phyloP scores from a whole-genome alignment of 73 alveolate genomes.

The Paramecium biaurelia region DNA sequence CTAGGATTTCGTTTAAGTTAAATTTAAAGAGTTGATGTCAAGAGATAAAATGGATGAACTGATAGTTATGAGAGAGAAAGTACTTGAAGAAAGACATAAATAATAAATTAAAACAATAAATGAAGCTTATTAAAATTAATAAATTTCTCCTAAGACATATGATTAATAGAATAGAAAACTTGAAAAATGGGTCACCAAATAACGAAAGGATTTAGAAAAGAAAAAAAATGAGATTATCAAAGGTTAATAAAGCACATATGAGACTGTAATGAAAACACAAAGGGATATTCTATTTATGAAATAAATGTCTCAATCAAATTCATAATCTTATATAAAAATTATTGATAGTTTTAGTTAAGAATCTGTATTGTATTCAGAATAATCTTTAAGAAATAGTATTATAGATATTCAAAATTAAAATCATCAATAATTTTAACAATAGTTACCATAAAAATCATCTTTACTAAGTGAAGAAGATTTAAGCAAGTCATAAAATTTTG shows the following conservation, averaged over 20 bases:
- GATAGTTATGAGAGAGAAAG: conserved; percentile 73
- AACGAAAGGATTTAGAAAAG: conserved; percentile 65
- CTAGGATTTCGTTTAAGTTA: conserved; percentile 58
- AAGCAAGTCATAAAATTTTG: background rate
- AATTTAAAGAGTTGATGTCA: conserved; percentile 62
- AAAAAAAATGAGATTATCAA: conserved; percentile 66
- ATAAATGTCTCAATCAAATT: conserved; percentile 13
- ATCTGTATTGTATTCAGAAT: conserved; percentile 11
- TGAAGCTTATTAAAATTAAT: conserved; percentile 58
- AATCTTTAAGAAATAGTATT: conserved; percentile 14
- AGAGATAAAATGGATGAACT: conserved; percentile 68
- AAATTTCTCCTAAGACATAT: conserved; percentile 71
- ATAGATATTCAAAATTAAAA: background rate
- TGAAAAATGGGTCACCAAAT: conserved; percentile 72
- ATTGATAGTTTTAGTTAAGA: conserved; percentile 55
- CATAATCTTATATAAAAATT: conserved; percentile 29
- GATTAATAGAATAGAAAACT: conserved; percentile 52
- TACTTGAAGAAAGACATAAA: conserved; percentile 67
- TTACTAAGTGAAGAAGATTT: conserved; percentile 11
- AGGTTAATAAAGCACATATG: conserved; percentile 67
- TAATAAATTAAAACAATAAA: conserved; percentile 66
- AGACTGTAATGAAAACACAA: conserved; percentile 75
- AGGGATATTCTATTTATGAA: conserved; percentile 45
- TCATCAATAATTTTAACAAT: background rate
- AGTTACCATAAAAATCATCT: background rate